Evolutionary conservation across 768 basidiomycete species (phyloP).

Genomic region (Tephrocybe sp.): DNA sequence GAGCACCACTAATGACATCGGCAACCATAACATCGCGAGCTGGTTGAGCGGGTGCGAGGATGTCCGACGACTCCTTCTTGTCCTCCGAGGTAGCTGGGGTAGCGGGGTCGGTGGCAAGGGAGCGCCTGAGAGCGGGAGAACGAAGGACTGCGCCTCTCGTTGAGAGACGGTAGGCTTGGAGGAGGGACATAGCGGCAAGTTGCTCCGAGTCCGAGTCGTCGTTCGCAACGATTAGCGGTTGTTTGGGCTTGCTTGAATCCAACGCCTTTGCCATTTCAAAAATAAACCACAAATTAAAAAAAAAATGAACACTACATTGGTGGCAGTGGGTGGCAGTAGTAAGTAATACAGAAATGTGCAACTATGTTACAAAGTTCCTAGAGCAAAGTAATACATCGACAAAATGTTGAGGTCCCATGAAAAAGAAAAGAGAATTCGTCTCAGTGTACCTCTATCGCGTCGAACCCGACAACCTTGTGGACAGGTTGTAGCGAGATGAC

Average conservation of each 20-base stretch:
- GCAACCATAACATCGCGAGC: slow-evolving; percentile 71
- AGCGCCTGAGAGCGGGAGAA: slow-evolving; percentile 23
- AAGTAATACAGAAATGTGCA: neutral
- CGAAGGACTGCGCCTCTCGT: slow-evolving; percentile 22
- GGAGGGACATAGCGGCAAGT: slow-evolving; percentile 49
- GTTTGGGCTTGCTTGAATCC: slow-evolving; percentile 10
- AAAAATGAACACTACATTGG: no score
- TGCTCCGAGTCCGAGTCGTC: slow-evolving; percentile 7
- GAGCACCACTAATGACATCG: slow-evolving; percentile 85
- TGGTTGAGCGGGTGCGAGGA: slow-evolving; percentile 42
- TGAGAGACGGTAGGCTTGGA: slow-evolving; percentile 41
- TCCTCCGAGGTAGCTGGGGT: slow-evolving; percentile 26
- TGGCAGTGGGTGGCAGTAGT: no score
- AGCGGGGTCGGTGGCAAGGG: slow-evolving; percentile 30
- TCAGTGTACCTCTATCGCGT: slow-evolving; percentile 9
- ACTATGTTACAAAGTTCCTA: slow-evolving; percentile 6
- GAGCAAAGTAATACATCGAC: slow-evolving; percentile 2
- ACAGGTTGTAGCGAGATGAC: slow-evolving; percentile 59
- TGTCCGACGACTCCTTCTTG: slow-evolving; percentile 34
- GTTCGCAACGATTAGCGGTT: neutral
- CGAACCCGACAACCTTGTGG: slow-evolving; percentile 62
- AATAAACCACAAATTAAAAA: no score
- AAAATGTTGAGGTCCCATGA: slow-evolving; percentile 3
- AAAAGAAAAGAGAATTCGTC: no score
- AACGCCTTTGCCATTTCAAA: neutral